phyloP scores from a whole-genome alignment of 164 flowering plant genomes.

The Sedum album region DNA sequence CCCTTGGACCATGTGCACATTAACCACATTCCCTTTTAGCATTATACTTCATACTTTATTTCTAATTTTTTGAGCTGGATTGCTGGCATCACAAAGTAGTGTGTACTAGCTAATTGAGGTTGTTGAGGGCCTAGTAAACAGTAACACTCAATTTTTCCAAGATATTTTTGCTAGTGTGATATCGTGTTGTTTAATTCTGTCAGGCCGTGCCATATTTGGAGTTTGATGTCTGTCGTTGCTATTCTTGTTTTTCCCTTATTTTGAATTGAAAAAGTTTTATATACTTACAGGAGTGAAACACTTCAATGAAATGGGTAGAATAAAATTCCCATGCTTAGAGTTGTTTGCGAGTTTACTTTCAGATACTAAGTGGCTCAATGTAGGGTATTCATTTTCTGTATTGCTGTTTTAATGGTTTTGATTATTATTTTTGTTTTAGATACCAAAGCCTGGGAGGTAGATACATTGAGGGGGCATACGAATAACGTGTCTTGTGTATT shows the following conservation, averaged over 20 bases:
- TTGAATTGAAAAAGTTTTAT: neutral
- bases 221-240: neutral
- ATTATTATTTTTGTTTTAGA: conserved; percentile 28
- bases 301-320: neutral
- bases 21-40: neutral
- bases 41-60: neutral
- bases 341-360: no score
- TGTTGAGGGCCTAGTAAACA: neutral
- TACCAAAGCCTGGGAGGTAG: conserved; percentile 48
- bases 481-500: conserved; percentile 86
- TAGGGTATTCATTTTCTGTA: neutral
- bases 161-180: neutral
- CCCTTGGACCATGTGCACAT: no score
- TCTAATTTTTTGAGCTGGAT: neutral
- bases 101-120: neutral
- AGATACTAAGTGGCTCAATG: neutral
- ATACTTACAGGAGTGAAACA: neutral
- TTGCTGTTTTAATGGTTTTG: neutral
- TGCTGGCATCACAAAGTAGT: neutral
- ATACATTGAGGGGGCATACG: conserved; percentile 51
- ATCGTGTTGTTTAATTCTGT: neutral
- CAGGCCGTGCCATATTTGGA: neutral
- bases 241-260: neutral
- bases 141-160: neutral
- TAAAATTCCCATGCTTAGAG: neutral